Base-by-base conservation (phyloP, 1,139 yeast species). In the Sugiyamaella novakii region DNA sequence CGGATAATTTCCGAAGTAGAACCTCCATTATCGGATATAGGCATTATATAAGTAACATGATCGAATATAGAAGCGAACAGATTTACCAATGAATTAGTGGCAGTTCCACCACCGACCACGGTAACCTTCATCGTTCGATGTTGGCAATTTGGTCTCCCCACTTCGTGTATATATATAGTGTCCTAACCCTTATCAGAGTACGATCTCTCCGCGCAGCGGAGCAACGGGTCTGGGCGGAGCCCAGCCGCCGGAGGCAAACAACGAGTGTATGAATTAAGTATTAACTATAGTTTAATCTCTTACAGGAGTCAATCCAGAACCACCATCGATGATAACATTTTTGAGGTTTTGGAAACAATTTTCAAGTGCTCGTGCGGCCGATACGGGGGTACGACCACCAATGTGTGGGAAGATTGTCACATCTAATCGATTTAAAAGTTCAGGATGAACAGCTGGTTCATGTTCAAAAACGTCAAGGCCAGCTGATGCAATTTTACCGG, bases 21-120 rank as follows among this genome's bases (percentile, higher is more conserved):
- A 1, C 97, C 98, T 19, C 98, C 98, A 63, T 91, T 91, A 64
- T 91, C 98, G 49, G 88, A 83, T 10, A 91, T 80, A 0, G 98
- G 98, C 34, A 91, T 70, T 1, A 89, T 74, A 58, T 85, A 89
- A 1, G 84, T 72, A 11, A 85, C 71, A 22, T 64, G 59, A 11
- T 64, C 63, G 14, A 66, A 60, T 1, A 79, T 53, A 1, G 66
- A 50, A 43, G 68, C 67, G 55, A 83, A 81, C 2, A 79, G 61
- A 1, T 76, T 67, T 1, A 82, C 80, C 14, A 84, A 68, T 28
- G 79, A 79, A 60, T 84, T 84, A 18, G 91, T 81, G 31, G 89
- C 91, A 0, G 91, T 83, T 1, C 92, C 92, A 0, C 92, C 92
- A 15, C 87, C 79, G 15, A 84, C 68, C 2, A 68, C 66, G 4